Percentiles rank a stretch among this genome's conserved stretches.
phyloP scores from a whole-genome alignment of 2,329 filamentous ascomycete species.

The Cercospora sesami region DNA sequence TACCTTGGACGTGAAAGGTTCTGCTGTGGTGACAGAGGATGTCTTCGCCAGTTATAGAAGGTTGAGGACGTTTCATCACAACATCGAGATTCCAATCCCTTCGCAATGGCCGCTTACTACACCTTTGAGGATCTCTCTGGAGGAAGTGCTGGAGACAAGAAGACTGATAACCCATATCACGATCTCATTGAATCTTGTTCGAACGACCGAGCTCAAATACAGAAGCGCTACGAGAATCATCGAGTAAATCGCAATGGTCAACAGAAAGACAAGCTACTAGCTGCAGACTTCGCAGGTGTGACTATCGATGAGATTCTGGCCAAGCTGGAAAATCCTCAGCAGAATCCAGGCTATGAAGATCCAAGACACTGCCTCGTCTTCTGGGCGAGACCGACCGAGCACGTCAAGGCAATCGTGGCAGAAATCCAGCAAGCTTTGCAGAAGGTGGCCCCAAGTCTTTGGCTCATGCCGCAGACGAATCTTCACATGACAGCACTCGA shows the following conservation, averaged over 20 bases:
- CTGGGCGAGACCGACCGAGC: conserved; percentile 79
- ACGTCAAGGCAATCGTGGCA: conserved; percentile 66
- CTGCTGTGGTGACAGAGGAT: background rate
- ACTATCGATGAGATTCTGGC: conserved; percentile 74
- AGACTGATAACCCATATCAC: conserved; percentile 71
- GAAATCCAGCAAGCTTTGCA: conserved; percentile 67
- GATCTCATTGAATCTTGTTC: conserved; percentile 68
- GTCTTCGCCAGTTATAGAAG: background rate
- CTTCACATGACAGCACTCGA: conserved; percentile 88
- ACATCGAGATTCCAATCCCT: background rate
- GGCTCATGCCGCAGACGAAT: conserved; percentile 77
- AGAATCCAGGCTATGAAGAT: conserved; percentile 71
- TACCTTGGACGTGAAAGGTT: background rate
- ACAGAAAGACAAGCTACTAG: conserved; percentile 72
- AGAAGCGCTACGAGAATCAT: conserved; percentile 71
- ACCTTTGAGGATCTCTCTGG: conserved; percentile 41
- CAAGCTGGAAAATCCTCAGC: conserved; percentile 63
- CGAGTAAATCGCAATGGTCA: conserved; percentile 72
- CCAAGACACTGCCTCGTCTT: conserved; percentile 79
- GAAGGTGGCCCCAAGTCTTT: conserved; percentile 72
- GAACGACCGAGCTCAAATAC: conserved; percentile 64
- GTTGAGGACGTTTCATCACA: background rate
- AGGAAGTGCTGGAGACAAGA: conserved; percentile 18
- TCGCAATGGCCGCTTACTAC: conserved; percentile 38
- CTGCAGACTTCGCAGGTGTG: conserved; percentile 66